Conservation (phyloP, 2,329 filamentous ascomycete genomes). For the Botrytis aclada region DNA sequence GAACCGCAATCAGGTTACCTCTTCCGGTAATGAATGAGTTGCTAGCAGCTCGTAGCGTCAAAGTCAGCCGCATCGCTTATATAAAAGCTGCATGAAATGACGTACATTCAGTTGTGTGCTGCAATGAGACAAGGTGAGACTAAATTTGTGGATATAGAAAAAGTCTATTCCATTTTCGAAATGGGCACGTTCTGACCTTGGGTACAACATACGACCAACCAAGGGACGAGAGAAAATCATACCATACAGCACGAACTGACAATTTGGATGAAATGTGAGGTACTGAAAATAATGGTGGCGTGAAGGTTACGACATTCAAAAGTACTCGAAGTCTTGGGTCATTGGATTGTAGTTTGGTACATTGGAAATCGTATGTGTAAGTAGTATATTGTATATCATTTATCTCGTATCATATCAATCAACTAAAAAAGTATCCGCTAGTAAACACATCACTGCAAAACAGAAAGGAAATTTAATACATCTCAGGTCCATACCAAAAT, state of each 20-base stretch:
- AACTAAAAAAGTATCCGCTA: neutral
- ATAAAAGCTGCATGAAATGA: neutral
- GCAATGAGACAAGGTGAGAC: neutral
- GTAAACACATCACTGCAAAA: conserved; percentile 3
- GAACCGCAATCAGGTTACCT: neutral
- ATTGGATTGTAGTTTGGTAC: neutral
- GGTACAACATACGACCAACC: neutral
- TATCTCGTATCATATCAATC: conserved; percentile 3
- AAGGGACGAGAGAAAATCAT: neutral
- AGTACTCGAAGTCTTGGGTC: neutral
- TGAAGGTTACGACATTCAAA: neutral
- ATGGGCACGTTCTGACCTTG: neutral
- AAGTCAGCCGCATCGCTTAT: neutral
- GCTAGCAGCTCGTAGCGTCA: neutral
- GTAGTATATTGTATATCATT: neutral
- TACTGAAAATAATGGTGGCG: neutral
- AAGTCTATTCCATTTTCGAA: neutral
- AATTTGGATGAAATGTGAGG: neutral
- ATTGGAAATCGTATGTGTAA: neutral
- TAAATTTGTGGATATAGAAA: neutral
- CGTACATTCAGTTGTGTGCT: neutral
- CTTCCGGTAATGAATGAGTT: neutral
- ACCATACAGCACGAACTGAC: neutral
- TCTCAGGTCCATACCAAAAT: neutral
- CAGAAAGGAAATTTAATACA: neutral